A percentile compares a stretch with the other conserved stretches of the same genome.
phyloP scores from a whole-genome alignment of 345 rosid species.

The Firmiana major region DNA sequence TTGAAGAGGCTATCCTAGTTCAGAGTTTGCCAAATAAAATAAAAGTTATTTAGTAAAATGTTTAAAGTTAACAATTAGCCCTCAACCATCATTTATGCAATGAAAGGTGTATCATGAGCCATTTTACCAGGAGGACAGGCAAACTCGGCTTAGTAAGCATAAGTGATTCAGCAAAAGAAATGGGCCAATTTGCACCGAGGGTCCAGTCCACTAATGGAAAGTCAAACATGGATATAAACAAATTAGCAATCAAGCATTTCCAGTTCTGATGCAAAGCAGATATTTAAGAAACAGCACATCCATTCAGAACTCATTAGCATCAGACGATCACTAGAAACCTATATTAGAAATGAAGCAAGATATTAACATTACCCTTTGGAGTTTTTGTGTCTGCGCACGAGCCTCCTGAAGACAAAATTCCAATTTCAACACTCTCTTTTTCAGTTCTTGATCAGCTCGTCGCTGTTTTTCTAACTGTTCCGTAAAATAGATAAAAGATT shows the following conservation, averaged over 20 bases:
- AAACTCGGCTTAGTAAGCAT: not conserved
- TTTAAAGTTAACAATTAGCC: not conserved
- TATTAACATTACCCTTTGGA: slow-evolving; percentile 53
- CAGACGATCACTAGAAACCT: not conserved
- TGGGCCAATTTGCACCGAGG: not conserved
- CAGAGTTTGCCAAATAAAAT: not conserved
- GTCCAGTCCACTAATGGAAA: not conserved
- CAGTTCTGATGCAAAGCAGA: not conserved
- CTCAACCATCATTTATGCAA: not conserved
- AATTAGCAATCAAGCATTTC: not conserved
- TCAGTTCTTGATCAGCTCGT: slow-evolving; percentile 82
- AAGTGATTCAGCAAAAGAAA: not conserved
- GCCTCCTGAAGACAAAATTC: slow-evolving; percentile 93
- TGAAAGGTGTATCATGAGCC: no score
- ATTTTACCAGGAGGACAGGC: not conserved
- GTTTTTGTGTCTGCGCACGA: slow-evolving; percentile 73
- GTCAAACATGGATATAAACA: not conserved
- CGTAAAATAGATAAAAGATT: slow-evolving; percentile 10
- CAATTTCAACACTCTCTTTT: slow-evolving; percentile 78
- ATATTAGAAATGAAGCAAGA: not conserved
- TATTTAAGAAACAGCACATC: not conserved
- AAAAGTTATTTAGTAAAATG: not conserved
- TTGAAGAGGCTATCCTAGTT: not conserved
- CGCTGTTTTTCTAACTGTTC: slow-evolving; percentile 81
- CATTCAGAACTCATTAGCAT: not conserved